A percentile compares a stretch with the other conserved stretches of the same genome.
These are phyloP conservation scores for Hibiscus mutabilis DNA, from an alignment of 345 rosid genomes.

Conservation along the genomic window DNA sequence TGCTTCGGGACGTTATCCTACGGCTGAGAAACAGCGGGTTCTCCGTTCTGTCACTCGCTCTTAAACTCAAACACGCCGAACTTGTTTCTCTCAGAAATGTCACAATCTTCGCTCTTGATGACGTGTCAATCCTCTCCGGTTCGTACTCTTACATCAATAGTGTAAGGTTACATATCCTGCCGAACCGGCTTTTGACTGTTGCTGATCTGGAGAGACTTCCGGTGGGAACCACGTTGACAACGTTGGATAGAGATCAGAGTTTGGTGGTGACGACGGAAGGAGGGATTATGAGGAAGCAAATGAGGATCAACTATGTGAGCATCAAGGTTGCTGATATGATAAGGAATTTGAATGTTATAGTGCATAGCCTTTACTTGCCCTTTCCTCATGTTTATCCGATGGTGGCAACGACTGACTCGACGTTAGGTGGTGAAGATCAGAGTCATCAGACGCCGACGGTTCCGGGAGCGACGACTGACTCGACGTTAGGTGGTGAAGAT, in stretches of 20 bases:
- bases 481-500: constrained; percentile 10
- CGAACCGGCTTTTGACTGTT: constrained; percentile 30
- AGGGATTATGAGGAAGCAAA: constrained; percentile 9
- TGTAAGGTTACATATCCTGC: constrained; percentile 54
- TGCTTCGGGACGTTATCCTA: constrained; percentile 51
- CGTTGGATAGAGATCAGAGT: constrained; percentile 31
- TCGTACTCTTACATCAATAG: constrained; percentile 36
- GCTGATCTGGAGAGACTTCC: constrained; percentile 39
- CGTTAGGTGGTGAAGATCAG: constrained; percentile 5
- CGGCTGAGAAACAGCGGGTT: constrained; percentile 58
- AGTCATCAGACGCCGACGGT: not conserved
- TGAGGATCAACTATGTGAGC: constrained; percentile 52
- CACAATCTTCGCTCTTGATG: constrained; percentile 55
- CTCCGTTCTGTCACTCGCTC: constrained; percentile 46
- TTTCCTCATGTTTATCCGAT: constrained; percentile 38
- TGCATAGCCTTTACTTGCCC: constrained; percentile 46
- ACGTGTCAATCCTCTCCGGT: constrained; percentile 50
- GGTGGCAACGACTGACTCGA: constrained; percentile 13
- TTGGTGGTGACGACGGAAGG: constrained; percentile 31
- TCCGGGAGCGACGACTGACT: constrained; percentile 19
- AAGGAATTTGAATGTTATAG: constrained; percentile 41
- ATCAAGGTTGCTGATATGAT: constrained; percentile 46
- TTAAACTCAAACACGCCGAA: constrained; percentile 46
- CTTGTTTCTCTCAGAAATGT: constrained; percentile 37
- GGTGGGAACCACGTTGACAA: constrained; percentile 29